phyloP scores from a whole-genome alignment of 2,329 filamentous ascomycete species.

The Elsinoe ampelina region DNA sequence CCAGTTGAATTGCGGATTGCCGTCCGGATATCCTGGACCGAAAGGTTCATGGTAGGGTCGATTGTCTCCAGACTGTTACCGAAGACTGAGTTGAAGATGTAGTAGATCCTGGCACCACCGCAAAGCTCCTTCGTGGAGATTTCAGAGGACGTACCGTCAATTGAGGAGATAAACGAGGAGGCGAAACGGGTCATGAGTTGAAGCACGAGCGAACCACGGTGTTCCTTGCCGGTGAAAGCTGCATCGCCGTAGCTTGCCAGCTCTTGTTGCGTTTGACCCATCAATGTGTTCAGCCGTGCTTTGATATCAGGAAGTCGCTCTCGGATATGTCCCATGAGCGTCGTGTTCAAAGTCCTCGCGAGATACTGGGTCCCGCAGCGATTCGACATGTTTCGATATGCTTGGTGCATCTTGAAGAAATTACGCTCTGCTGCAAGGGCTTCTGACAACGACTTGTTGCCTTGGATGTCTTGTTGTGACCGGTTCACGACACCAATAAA shows the following conservation, averaged over 20 bases:
- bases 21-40: slow-evolving; percentile 87
- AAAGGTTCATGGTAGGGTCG: slow-evolving; percentile 90
- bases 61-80: slow-evolving; percentile 93
- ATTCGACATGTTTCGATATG: slow-evolving; percentile 90
- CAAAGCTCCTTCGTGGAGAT: slow-evolving; percentile 98
- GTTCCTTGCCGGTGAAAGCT: slow-evolving; percentile 94
- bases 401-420: slow-evolving; percentile 95
- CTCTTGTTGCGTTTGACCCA: slow-evolving; percentile 99
- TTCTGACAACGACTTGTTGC: slow-evolving; percentile 87
- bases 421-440: slow-evolving; percentile 82
- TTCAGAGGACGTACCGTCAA: slow-evolving; percentile 95
- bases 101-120: slow-evolving; percentile 90
- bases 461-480: slow-evolving; percentile 95
- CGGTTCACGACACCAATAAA: slow-evolving; percentile 98
- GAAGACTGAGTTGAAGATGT: slow-evolving; percentile 98
- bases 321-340: slow-evolving; percentile 91
- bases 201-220: slow-evolving; percentile 85
- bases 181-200: slow-evolving; percentile 98
- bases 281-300: slow-evolving; percentile 89
- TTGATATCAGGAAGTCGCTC: slow-evolving; percentile 97
- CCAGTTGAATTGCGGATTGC: slow-evolving; percentile 97
- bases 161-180: slow-evolving; percentile 94
- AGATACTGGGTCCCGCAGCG: slow-evolving; percentile 90
- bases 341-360: slow-evolving; percentile 89
- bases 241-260: slow-evolving; percentile 96